These are phyloP conservation scores for Russula abietina DNA, from an alignment of 768 basidiomycete species.

Conservation along the genomic window DNA sequence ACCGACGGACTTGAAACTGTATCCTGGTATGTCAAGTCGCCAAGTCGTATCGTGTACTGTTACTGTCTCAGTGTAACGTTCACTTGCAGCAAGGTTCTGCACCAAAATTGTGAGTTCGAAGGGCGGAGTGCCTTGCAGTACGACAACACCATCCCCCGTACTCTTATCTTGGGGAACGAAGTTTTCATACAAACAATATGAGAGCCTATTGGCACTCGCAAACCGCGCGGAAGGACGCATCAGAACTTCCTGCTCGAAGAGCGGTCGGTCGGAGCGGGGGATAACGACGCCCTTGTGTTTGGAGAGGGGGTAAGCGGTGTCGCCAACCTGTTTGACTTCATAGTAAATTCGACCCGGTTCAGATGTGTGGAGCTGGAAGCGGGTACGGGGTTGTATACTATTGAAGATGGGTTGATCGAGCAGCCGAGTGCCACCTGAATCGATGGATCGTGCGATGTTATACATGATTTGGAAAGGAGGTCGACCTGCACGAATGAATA, in stretches of 20 bases:
- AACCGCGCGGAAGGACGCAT: constrained; percentile 78
- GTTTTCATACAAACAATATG: constrained; percentile 69
- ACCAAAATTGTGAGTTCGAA: constrained; percentile 73
- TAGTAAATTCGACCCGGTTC: constrained; percentile 80
- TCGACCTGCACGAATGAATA: constrained; percentile 46
- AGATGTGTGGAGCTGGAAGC: constrained; percentile 76
- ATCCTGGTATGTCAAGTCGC: constrained; percentile 65
- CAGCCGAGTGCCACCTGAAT: constrained; percentile 61
- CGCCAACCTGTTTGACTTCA: constrained; percentile 84
- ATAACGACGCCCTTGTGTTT: constrained; percentile 58
- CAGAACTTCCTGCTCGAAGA: constrained; percentile 83
- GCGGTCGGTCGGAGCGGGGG: constrained; percentile 59
- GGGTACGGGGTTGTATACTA: constrained; percentile 73
- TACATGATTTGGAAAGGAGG: constrained; percentile 95
- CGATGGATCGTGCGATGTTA: constrained; percentile 67
- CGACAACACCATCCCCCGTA: constrained; percentile 54
- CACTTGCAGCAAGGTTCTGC: constrained; percentile 68
- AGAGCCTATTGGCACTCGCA: constrained; percentile 55
- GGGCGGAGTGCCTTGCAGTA: constrained; percentile 79
- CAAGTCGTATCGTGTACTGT: constrained; percentile 47
- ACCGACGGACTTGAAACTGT: constrained; percentile 72
- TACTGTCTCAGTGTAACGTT: constrained; percentile 52
- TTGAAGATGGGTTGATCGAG: constrained; percentile 76
- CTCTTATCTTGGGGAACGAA: constrained; percentile 49
- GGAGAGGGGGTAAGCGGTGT: constrained; percentile 74